Conservation (phyloP, 2,329 filamentous ascomycete genomes). For the Claviceps sp. region DNA sequence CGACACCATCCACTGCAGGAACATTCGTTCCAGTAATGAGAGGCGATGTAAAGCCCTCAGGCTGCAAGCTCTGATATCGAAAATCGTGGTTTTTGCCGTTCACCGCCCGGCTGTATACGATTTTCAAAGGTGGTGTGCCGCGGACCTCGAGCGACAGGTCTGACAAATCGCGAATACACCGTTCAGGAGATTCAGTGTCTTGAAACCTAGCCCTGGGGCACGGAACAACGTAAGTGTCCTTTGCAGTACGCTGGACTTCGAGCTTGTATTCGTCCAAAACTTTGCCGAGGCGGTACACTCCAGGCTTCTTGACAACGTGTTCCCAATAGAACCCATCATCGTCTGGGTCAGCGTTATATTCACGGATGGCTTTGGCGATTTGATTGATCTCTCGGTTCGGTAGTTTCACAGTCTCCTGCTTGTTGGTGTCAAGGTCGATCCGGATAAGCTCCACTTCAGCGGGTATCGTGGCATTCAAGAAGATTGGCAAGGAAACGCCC, state of each 20-base stretch:
- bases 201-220: conserved; percentile 72
- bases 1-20: conserved; percentile 45
- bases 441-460: conserved; percentile 80
- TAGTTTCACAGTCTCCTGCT: conserved; percentile 69
- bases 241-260: conserved; percentile 65
- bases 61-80: conserved; percentile 86
- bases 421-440: conserved; percentile 67
- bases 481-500: conserved; percentile 60
- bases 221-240: conserved; percentile 70
- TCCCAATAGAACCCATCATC: conserved; percentile 52
- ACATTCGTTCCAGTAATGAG: conserved; percentile 49
- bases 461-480: conserved; percentile 86
- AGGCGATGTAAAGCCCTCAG: conserved; percentile 71
- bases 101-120: conserved; percentile 80
- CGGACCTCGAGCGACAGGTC: conserved; percentile 71
- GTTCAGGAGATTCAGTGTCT: conserved; percentile 45
- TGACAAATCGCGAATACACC: conserved; percentile 79
- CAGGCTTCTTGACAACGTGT: conserved; percentile 69
- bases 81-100: conserved; percentile 74
- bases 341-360: conserved; percentile 49
- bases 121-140: conserved; percentile 80
- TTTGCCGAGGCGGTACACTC: conserved; percentile 71
- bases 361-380: conserved; percentile 55
- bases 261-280: conserved; percentile 90
- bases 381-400: conserved; percentile 59